Evolutionary conservation across 306 rosid genomes (phyloP).

Genomic region (Neltuma alba): DNA sequence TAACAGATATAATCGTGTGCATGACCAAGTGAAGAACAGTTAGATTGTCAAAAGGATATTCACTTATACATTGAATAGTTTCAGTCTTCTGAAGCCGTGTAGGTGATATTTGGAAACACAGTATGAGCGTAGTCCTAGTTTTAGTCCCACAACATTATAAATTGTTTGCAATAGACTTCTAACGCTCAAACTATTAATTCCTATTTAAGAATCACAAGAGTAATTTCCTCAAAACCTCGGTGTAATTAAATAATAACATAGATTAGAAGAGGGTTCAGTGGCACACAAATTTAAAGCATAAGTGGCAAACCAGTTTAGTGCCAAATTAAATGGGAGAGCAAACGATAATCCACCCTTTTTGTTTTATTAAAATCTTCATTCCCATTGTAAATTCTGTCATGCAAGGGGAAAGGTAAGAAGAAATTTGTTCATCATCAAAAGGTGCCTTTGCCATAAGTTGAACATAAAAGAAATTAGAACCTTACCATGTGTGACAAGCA

Average conservation of each 20-base stretch:
- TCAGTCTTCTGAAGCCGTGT: background rate
- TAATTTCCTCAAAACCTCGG: background rate
- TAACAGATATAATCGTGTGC: background rate
- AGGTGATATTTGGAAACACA: background rate
- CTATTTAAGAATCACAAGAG: background rate
- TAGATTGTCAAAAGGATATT: background rate
- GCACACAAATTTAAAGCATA: background rate
- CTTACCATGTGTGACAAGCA: constrained; percentile 91
- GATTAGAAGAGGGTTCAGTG: background rate
- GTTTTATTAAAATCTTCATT: constrained; percentile 19
- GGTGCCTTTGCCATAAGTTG: background rate
- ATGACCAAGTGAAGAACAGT: background rate
- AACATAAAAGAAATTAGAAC: background rate
- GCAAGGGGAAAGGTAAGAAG: background rate
- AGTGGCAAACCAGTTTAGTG: background rate
- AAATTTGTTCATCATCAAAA: background rate
- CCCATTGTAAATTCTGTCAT: background rate
- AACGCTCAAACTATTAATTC: background rate
- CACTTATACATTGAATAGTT: background rate
- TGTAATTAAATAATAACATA: background rate
- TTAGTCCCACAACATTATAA: background rate
- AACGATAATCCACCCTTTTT: background rate
- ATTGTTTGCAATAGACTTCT: background rate
- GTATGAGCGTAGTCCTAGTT: background rate
- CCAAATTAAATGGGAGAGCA: background rate